A percentile compares a stretch with the other conserved stretches of the same genome.
These are phyloP conservation scores for Neurospora sp. DNA, from an alignment of 495 filamentous ascomycete species.

Conservation along the genomic window DNA sequence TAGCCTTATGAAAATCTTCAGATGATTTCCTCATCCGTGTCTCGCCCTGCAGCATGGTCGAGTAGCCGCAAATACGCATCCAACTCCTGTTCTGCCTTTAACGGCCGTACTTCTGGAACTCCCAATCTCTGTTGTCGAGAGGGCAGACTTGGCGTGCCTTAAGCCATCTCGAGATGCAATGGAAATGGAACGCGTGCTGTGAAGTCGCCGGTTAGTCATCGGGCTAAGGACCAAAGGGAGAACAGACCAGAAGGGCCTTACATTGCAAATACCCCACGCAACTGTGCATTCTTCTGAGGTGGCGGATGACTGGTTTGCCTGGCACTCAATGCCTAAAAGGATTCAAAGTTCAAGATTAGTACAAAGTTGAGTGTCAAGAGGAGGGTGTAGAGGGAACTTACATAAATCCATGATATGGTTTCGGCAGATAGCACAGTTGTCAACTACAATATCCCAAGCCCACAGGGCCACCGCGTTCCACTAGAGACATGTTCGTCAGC, in stretches of 20 bases:
- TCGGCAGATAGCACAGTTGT: constrained; percentile 98
- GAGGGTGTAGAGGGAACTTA: constrained; percentile 28
- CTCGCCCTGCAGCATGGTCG: background rate
- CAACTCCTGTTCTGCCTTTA: constrained; percentile 15
- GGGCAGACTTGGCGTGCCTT: constrained; percentile 99
- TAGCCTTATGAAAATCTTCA: background rate
- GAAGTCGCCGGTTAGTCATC: constrained; percentile 12
- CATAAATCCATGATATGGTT: constrained; percentile 99
- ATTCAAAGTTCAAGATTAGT: constrained; percentile 2
- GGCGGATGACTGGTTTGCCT: constrained; percentile 97
- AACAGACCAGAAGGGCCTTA: constrained; percentile 36
- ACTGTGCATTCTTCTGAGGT: constrained; percentile 98
- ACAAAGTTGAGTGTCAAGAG: background rate
- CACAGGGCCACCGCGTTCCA: constrained; percentile 99
- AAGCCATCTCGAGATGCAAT: constrained; percentile 98
- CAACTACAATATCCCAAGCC: constrained; percentile 99
- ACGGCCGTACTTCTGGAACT: constrained; percentile 96
- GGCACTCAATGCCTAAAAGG: constrained; percentile 81
- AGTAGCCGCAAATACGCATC: background rate
- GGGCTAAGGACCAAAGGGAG: background rate
- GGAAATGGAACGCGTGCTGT: constrained; percentile 99
- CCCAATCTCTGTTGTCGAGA: constrained; percentile 97
- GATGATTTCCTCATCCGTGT: background rate
- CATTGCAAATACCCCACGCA: constrained; percentile 98
- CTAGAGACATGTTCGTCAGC: constrained; percentile 35